Conservation (phyloP, 805 yeast genomes). For the Kodamaea leandrae region DNA sequence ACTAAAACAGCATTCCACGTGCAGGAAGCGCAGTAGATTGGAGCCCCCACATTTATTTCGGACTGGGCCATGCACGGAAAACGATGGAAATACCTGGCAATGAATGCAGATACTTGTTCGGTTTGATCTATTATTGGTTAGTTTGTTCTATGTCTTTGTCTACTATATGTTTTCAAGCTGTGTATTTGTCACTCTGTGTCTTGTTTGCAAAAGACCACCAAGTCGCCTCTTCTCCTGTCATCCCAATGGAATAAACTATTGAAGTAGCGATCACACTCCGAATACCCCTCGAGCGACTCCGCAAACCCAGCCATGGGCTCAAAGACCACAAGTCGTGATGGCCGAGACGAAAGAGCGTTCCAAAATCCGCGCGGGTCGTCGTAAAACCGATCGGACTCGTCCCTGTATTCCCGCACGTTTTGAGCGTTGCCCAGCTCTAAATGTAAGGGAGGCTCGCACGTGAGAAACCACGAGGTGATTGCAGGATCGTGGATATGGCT, state of each 20-base stretch:
- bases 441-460: conserved; percentile 88
- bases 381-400: conserved; percentile 85
- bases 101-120: too few species aligned
- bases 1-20: too few species aligned
- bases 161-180: too few species aligned
- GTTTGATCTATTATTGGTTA: too few species aligned
- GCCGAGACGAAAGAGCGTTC: not conserved
- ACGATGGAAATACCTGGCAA: too few species aligned
- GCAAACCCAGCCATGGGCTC: conserved; percentile 42
- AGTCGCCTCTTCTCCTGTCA: conserved; percentile 70
- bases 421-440: conserved; percentile 20
- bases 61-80: too few species aligned
- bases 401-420: conserved; percentile 52
- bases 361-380: conserved; percentile 61
- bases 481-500: conserved; percentile 67
- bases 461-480: conserved; percentile 63
- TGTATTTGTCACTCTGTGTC: too few species aligned
- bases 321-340: conserved; percentile 8
- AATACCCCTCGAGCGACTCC: conserved; percentile 39
- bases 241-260: conserved; percentile 89
- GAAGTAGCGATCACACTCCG: conserved; percentile 55
- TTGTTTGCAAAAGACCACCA: conserved; percentile 53
- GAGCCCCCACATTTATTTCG: too few species aligned
- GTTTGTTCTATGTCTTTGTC: too few species aligned
- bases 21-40: too few species aligned